phyloP scores from a whole-genome alignment of 2,329 filamentous ascomycete species.

The Clonostachys solani region DNA sequence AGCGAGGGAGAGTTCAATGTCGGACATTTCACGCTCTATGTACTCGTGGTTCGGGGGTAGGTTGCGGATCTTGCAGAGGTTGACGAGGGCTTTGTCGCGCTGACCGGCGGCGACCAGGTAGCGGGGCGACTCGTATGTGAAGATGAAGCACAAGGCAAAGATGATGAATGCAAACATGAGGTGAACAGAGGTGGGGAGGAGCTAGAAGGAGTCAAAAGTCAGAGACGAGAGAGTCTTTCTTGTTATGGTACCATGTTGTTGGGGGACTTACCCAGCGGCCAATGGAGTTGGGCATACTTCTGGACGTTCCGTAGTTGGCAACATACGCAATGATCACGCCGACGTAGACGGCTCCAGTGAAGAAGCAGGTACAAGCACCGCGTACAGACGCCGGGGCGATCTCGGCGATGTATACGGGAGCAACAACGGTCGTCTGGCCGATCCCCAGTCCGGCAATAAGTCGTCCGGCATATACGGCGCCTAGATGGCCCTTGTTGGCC shows the following conservation, averaged over 20 bases:
- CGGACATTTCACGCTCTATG: not conserved
- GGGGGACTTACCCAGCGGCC: not conserved
- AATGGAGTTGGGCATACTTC: not conserved
- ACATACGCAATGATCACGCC: not conserved
- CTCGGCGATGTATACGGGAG: slow-evolving; percentile 1
- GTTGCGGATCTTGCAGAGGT: not conserved
- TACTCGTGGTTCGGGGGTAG: not conserved
- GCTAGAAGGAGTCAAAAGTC: not conserved
- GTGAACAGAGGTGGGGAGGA: too few species aligned
- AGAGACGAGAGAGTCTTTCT: not conserved
- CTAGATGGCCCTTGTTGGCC: not conserved
- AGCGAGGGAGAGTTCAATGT: not conserved
- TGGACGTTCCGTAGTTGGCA: not conserved
- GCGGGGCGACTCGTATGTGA: not conserved
- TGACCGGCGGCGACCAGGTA: not conserved
- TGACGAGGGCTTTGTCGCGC: slow-evolving; percentile 1
- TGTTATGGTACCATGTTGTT: too few species aligned
- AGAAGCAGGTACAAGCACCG: not conserved
- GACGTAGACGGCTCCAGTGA: not conserved
- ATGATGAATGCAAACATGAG: too few species aligned
- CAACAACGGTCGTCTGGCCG: not conserved
- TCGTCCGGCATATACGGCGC: not conserved
- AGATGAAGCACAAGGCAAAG: not conserved
- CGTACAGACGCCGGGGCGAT: not conserved
- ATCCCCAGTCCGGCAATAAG: not conserved